Evolutionary conservation across 2,329 filamentous ascomycete genomes (phyloP), one percentile per base, ranked within the genome.

Genomic region (Scorias spongiosa): DNA sequence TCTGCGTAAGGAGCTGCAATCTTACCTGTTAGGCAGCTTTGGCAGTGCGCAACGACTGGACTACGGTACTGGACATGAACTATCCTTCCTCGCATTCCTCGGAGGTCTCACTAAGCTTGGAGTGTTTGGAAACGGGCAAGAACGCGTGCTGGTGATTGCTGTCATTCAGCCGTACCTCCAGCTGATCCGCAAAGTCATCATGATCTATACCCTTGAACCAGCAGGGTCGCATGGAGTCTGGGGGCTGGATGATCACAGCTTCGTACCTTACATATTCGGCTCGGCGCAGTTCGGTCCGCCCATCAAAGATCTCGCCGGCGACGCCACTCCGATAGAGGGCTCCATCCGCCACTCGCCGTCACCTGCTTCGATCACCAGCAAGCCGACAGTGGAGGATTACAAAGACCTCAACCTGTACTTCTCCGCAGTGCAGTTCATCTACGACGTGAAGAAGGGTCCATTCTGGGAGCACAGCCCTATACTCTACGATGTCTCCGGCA

Each of bases 181-280:
- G 29, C 79, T 96, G 2, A 71, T 94, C 39, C 80, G 91, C 34
- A 78, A 75, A 37, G 71, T 98, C 9, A 95, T 98, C 54, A 69
- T 85, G 42, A 89, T 80, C 2, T 98, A 96, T 61, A 95, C 81
- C 1, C 75, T 98, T 15, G 91, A 98, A 59, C 91, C 91, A 3
- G 91, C 91, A 5, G 91, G 91, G 2, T 93, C 89, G 1, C 91
- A 96, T 59, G 91, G 91, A 2, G 91, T 98, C 15, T 98, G 91
- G 91, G 91, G 91, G 15, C 72, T 98, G n/a, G 91, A 98, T 59
- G 91, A 98, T 61, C 89, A 98, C 64, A 88, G 79, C 8, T 96
- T 98, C 61, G 63, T 91, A 20, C 84, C 91, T 0, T 98, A 96
- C 62, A 85, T 98, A 45, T 88, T 96, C 50, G 91, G 91, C 29